These are phyloP conservation scores for Capillidium heterosporum DNA, from an alignment of 371 early-diverging fungal genomes.

Conservation along the genomic window DNA sequence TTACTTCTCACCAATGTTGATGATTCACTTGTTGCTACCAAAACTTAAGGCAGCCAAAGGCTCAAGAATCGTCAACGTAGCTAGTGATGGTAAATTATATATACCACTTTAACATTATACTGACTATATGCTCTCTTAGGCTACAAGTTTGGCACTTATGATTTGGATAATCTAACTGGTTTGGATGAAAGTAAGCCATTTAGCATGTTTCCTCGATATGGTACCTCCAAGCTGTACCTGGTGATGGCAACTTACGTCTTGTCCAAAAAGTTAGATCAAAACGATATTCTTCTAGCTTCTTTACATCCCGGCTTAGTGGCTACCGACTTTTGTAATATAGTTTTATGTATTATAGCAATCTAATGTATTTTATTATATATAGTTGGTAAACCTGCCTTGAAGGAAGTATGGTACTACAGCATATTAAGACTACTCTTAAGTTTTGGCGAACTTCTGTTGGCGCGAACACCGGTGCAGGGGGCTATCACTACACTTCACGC, in stretches of 20 bases:
- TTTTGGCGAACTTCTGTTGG: no score
- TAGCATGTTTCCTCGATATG: slow-evolving; percentile 11
- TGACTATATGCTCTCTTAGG: no score
- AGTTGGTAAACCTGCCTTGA: no score
- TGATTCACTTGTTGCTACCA: slow-evolving; percentile 4
- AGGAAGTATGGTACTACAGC: no score
- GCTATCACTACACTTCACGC: no score
- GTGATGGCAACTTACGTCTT: slow-evolving; percentile 32
- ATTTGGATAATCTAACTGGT: slow-evolving; percentile 9
- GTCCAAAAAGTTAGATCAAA: slow-evolving; percentile 18
- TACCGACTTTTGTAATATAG: neutral
- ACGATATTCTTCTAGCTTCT: slow-evolving; percentile 33
- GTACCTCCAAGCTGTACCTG: slow-evolving; percentile 32
- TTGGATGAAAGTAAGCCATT: slow-evolving; percentile 14
- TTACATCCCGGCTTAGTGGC: slow-evolving; percentile 40
- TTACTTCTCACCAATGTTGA: neutral
- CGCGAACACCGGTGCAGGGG: no score
- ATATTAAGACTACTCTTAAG: no score
- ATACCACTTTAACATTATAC: neutral
- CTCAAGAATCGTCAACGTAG: neutral
- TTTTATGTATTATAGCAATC: neutral
- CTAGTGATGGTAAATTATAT: neutral
- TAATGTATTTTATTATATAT: no score
- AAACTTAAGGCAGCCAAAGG: neutral
- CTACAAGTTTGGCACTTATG: neutral